Evolutionary conservation across 2,329 filamentous ascomycete genomes (phyloP).

Genomic region (Elsinoe necatrix): DNA sequence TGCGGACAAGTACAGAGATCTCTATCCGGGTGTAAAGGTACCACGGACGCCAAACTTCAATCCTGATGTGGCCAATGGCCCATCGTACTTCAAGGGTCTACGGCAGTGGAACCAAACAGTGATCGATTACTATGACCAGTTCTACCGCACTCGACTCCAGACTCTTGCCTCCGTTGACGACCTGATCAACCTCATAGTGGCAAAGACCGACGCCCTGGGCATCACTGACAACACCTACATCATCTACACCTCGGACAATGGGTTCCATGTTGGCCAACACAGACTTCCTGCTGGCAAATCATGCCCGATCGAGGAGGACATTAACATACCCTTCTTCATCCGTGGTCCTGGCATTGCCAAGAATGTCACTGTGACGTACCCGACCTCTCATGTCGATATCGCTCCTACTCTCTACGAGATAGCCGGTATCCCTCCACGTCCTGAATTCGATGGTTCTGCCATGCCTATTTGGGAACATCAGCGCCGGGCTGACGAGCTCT

Average conservation of each 20-base stretch:
- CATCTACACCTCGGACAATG: slow-evolving; percentile 54
- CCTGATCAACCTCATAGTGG: slow-evolving; percentile 42
- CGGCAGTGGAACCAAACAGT: slow-evolving; percentile 35
- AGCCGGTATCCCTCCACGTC: slow-evolving; percentile 32
- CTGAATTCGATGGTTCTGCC: slow-evolving; percentile 50
- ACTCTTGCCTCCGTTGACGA: slow-evolving; percentile 50
- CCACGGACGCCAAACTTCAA: slow-evolving; percentile 48
- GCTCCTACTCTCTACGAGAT: slow-evolving; percentile 50
- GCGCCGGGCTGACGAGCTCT: not conserved
- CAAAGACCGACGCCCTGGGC: slow-evolving; percentile 33
- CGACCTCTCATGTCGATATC: slow-evolving; percentile 57
- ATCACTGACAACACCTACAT: slow-evolving; percentile 46
- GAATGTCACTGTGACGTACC: slow-evolving; percentile 36
- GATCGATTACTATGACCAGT: slow-evolving; percentile 43
- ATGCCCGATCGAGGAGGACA: slow-evolving; percentile 52
- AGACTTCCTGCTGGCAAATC: slow-evolving; percentile 51
- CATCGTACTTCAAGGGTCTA: slow-evolving; percentile 42
- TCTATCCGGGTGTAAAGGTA: slow-evolving; percentile 48
- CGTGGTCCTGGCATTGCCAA: slow-evolving; percentile 48
- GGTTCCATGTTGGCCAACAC: slow-evolving; percentile 54
- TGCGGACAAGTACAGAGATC: slow-evolving; percentile 46
- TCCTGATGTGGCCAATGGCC: slow-evolving; percentile 33
- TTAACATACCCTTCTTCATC: slow-evolving; percentile 52
- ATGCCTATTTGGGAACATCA: slow-evolving; percentile 34
- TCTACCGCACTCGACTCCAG: slow-evolving; percentile 45